phyloP scores from a whole-genome alignment of 495 filamentous ascomycete species.

The Aspergillus sclerotiicarbonarius region DNA sequence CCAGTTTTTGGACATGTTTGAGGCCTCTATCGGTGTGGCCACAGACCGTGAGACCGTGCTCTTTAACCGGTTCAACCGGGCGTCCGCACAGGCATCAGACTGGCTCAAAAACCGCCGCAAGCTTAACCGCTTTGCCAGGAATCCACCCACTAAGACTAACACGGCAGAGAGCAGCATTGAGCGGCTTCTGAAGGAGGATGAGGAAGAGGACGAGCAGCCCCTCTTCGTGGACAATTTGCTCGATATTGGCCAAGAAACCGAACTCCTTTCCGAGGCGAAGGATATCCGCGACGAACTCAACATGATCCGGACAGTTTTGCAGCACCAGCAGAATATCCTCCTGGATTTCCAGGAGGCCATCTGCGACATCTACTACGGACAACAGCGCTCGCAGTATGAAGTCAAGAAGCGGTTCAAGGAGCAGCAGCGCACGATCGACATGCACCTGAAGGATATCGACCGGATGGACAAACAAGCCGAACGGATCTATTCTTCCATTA shows the following conservation, averaged over 20 bases:
- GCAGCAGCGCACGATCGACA: slow-evolving; percentile 59
- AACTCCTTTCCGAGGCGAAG: slow-evolving; percentile 64
- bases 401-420: slow-evolving; percentile 58
- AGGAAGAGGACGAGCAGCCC: slow-evolving; percentile 34
- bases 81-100: slow-evolving; percentile 56
- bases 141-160: slow-evolving; percentile 25
- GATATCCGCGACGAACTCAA: slow-evolving; percentile 73
- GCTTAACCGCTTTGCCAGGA: slow-evolving; percentile 40
- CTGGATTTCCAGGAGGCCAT: slow-evolving; percentile 54
- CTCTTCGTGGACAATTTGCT: slow-evolving; percentile 64
- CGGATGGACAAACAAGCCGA: slow-evolving; percentile 69
- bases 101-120: slow-evolving; percentile 63
- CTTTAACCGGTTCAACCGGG: slow-evolving; percentile 62
- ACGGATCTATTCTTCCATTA: slow-evolving; percentile 61
- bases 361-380: slow-evolving; percentile 46
- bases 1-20: slow-evolving; percentile 74
- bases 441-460: slow-evolving; percentile 61
- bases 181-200: slow-evolving; percentile 20
- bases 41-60: slow-evolving; percentile 63
- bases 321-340: slow-evolving; percentile 57
- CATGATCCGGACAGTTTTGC: slow-evolving; percentile 63
- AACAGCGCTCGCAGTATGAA: slow-evolving; percentile 47
- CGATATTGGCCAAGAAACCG: slow-evolving; percentile 66
- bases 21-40: slow-evolving; percentile 61
- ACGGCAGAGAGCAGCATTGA: slow-evolving; percentile 9